These are phyloP conservation scores for Podospora tetraspora DNA, from an alignment of 495 filamentous ascomycete species.

Conservation along the genomic window DNA sequence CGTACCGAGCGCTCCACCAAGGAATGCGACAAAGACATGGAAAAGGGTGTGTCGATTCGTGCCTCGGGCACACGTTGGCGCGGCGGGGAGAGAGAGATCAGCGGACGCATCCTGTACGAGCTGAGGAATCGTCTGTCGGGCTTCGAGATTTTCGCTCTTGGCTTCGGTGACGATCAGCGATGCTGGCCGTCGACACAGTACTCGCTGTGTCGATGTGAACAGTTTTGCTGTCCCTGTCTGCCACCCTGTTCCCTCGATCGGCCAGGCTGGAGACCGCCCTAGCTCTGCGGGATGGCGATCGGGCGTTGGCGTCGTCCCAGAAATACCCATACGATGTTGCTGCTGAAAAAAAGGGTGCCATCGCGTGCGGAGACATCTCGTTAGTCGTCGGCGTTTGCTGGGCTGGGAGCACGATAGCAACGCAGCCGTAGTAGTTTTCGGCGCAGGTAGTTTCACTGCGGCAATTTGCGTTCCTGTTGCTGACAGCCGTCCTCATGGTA, in stretches of 20 bases:
- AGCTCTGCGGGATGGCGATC: constrained; percentile 7
- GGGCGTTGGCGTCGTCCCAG: constrained; percentile 3
- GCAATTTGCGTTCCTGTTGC: constrained; percentile 3
- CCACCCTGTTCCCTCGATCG: constrained; percentile 7
- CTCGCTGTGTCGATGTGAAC: too few relatives aligned
- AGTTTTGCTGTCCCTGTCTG: neutral
- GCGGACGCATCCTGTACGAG: neutral
- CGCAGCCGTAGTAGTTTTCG: neutral
- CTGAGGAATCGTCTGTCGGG: constrained; percentile 2
- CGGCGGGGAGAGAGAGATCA: neutral
- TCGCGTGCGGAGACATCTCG: neutral
- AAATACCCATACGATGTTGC: neutral
- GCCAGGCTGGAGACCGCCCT: constrained; percentile 2
- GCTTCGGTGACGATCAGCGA: constrained; percentile 6
- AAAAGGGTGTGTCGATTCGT: neutral
- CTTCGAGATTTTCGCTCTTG: neutral
- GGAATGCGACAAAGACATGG: neutral
- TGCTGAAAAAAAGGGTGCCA: neutral
- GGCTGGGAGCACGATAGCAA: neutral
- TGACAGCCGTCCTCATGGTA: constrained; percentile 2
- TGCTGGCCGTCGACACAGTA: neutral
- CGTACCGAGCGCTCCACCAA: neutral
- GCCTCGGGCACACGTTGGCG: neutral
- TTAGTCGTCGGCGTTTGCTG: neutral
- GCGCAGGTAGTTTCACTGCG: neutral